A percentile compares a stretch with the other conserved stretches of the same genome.
Evolutionary conservation across 2,329 filamentous ascomycete species (phyloP).

Genomic region (Pseudocercospora musae): DNA sequence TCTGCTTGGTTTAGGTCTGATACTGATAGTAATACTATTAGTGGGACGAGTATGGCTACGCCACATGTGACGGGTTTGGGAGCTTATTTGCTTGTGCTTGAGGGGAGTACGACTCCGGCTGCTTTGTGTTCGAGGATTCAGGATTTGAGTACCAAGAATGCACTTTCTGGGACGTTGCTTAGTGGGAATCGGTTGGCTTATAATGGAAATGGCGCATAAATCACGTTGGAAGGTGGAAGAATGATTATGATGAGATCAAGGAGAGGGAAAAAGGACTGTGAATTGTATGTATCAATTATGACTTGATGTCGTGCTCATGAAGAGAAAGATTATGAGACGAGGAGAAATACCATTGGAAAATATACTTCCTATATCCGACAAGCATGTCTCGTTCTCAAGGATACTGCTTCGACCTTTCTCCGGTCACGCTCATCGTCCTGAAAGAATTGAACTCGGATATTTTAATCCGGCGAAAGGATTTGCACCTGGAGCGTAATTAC

Average conservation of each 20-base stretch:
- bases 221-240: not conserved
- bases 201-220: conserved; percentile 44
- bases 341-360: too few species aligned
- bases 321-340: not conserved
- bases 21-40: conserved; percentile 47
- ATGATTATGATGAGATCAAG: not conserved
- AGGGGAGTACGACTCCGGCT: conserved; percentile 43
- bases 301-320: not conserved
- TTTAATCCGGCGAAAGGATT: too few species aligned
- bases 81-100: conserved; percentile 62
- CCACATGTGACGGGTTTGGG: conserved; percentile 67
- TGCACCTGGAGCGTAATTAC: too few species aligned
- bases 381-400: too few species aligned
- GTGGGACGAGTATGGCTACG: conserved; percentile 63
- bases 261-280: not conserved
- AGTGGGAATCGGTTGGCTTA: conserved; percentile 55
- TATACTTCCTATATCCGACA: too few species aligned
- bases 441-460: too few species aligned
- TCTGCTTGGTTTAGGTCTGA: conserved; percentile 48
- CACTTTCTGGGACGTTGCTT: conserved; percentile 21
- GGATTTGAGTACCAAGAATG: conserved; percentile 41
- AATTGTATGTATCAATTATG: not conserved
- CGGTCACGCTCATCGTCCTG: too few species aligned
- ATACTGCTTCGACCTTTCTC: too few species aligned
- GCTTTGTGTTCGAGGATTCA: conserved; percentile 48